These are phyloP conservation scores for Phytophthora podocarpi DNA, from an alignment of 352 stramenopile species.

Conservation along the genomic window DNA sequence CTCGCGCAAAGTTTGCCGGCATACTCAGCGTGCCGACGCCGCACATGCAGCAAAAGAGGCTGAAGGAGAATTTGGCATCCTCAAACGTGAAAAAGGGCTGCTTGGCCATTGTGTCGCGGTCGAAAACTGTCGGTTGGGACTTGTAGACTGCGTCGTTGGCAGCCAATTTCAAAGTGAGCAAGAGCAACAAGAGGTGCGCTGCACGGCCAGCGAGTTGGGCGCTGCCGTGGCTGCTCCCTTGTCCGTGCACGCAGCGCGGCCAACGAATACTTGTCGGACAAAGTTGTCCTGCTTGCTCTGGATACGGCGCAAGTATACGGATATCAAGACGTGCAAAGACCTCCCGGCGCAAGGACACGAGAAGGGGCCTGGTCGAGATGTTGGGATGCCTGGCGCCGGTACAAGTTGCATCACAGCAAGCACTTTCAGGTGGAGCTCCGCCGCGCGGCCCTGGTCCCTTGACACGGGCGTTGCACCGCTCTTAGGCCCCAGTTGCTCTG, in stretches of 20 bases:
- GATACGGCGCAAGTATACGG: slow-evolving; percentile 30
- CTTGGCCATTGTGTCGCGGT: slow-evolving; percentile 24
- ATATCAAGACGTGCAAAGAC: slow-evolving; percentile 33
- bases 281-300: no score
- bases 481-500: slow-evolving; percentile 18
- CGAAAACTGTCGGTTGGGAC: slow-evolving; percentile 2
- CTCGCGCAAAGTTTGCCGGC: slow-evolving; percentile 68
- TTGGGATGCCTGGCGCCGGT: slow-evolving; percentile 17
- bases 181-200: slow-evolving; percentile 7
- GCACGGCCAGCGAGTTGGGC: slow-evolving; percentile 3
- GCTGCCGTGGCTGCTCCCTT: slow-evolving; percentile 25
- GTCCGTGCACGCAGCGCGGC: slow-evolving; percentile 16
- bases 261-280: slow-evolving; percentile 20
- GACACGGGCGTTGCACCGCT: slow-evolving; percentile 25
- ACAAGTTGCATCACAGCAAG: slow-evolving; percentile 18
- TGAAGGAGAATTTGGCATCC: slow-evolving; percentile 65
- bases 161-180: slow-evolving; percentile 37
- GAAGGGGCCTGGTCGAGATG: slow-evolving; percentile 13
- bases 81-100: slow-evolving; percentile 58
- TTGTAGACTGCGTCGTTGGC: slow-evolving; percentile 13
- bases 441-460: slow-evolving; percentile 13
- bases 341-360: slow-evolving; percentile 17
- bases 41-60: slow-evolving; percentile 69
- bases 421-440: slow-evolving; percentile 1
- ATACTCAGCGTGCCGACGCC: slow-evolving; percentile 73